These are phyloP conservation scores for Dictyostelium discoideum DNA, from an alignment of 78 protist genomes.

Conservation along the genomic window DNA sequence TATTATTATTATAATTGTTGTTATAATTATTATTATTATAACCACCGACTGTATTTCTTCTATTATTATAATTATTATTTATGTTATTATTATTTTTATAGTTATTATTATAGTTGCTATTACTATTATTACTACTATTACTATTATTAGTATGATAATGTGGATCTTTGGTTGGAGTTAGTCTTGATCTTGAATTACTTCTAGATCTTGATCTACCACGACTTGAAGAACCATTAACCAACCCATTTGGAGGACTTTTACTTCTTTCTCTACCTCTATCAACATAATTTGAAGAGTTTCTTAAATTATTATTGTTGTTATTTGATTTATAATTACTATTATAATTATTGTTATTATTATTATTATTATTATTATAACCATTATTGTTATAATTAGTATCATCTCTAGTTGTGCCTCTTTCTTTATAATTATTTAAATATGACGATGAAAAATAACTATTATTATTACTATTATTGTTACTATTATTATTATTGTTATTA, in stretches of 20 bases:
- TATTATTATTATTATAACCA: neutral
- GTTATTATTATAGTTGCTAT: neutral
- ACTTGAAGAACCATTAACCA: neutral
- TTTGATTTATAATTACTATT: neutral
- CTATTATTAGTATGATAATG: neutral
- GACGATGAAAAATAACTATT: neutral
- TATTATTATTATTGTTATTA: neutral
- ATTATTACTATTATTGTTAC: neutral
- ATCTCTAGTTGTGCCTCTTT: neutral
- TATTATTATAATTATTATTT: neutral
- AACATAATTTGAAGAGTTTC: neutral
- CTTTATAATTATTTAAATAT: neutral
- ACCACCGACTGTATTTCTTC: neutral
- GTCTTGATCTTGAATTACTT: conserved; percentile 4
- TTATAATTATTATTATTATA: neutral
- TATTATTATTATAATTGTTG: neutral
- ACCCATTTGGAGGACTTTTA: neutral
- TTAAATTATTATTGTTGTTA: neutral
- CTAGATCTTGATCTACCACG: conserved; percentile 25
- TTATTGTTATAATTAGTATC: neutral
- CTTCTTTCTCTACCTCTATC: neutral
- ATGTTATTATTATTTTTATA: neutral
- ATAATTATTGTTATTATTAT: neutral
- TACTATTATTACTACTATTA: neutral
- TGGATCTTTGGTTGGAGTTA: neutral